These are phyloP conservation scores for Rusavskia elegans DNA, from an alignment of 495 filamentous ascomycete species.

Conservation along the genomic window DNA sequence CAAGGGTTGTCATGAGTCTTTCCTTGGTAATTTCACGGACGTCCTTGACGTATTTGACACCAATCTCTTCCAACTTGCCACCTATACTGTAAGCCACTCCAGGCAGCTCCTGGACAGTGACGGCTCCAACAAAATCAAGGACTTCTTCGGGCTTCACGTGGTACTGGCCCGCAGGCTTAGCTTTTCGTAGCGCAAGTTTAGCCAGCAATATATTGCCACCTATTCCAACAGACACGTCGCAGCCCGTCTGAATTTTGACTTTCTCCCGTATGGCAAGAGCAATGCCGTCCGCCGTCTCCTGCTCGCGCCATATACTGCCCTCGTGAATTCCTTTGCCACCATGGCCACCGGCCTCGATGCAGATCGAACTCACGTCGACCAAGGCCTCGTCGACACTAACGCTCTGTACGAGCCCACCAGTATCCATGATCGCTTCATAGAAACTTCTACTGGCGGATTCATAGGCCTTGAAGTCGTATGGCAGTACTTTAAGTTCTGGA, in stretches of 20 bases:
- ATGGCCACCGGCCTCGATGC: conserved; percentile 49
- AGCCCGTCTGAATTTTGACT: conserved; percentile 59
- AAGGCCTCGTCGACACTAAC: conserved; percentile 94
- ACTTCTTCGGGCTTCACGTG: conserved; percentile 69
- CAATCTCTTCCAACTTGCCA: conserved; percentile 73
- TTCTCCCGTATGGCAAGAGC: conserved; percentile 46
- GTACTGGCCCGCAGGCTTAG: conserved; percentile 88
- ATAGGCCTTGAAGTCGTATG: conserved; percentile 88
- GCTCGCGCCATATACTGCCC: conserved; percentile 64
- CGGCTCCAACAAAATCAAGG: conserved; percentile 53
- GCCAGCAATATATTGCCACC: conserved; percentile 81
- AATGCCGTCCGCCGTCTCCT: conserved; percentile 63
- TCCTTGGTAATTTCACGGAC: conserved; percentile 62
- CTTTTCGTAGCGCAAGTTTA: conserved; percentile 77
- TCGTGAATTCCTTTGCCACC: conserved; percentile 53
- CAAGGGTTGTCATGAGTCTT: conserved; percentile 50
- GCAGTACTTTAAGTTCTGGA: conserved; percentile 67
- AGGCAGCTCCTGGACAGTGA: conserved; percentile 67
- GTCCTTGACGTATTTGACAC: conserved; percentile 66
- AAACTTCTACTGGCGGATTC: conserved; percentile 82
- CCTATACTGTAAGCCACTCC: conserved; percentile 79
- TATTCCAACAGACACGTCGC: conserved; percentile 87
- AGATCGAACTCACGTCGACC: conserved; percentile 55
- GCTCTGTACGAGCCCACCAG: conserved; percentile 77
- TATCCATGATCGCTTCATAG: conserved; percentile 65